These are phyloP conservation scores for Gamarada debralockiae DNA, from an alignment of 495 filamentous ascomycete species.

Conservation along the genomic window DNA sequence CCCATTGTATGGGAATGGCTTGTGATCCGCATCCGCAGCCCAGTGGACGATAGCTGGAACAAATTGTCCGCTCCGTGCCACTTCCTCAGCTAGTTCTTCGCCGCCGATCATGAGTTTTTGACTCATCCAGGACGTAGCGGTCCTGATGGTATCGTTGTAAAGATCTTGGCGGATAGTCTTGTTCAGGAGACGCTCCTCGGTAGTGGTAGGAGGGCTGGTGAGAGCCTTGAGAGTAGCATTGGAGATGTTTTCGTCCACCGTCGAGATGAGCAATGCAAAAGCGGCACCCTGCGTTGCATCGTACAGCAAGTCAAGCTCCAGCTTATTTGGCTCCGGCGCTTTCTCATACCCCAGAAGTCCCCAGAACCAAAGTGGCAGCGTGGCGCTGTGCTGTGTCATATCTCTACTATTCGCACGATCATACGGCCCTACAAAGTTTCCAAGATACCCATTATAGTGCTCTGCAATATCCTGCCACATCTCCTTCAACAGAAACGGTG, in stretches of 20 bases:
- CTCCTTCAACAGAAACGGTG: constrained; percentile 20
- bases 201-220: constrained; percentile 1
- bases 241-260: constrained; percentile 22
- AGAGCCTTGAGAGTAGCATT: constrained; percentile 1
- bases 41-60: constrained; percentile 31
- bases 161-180: constrained; percentile 25
- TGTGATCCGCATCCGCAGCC: constrained; percentile 27
- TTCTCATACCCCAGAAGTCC: constrained; percentile 27
- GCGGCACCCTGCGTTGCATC: constrained; percentile 27
- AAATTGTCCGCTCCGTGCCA: constrained; percentile 25
- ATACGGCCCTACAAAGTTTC: constrained; percentile 18
- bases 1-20: constrained; percentile 26
- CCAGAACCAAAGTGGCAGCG: constrained; percentile 29
- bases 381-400: constrained; percentile 26
- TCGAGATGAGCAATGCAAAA: constrained; percentile 23
- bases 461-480: constrained; percentile 28
- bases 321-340: constrained; percentile 26
- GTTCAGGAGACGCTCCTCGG: constrained; percentile 24
- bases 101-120: constrained; percentile 30
- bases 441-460: constrained; percentile 29
- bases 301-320: constrained; percentile 26
- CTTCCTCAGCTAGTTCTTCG: constrained; percentile 22
- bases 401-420: constrained; percentile 30
- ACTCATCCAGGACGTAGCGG: constrained; percentile 28
- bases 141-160: constrained; percentile 18